These are phyloP conservation scores for Coniophora puteana DNA, from an alignment of 1,284 basidiomycete genomes.

Conservation along the genomic window DNA sequence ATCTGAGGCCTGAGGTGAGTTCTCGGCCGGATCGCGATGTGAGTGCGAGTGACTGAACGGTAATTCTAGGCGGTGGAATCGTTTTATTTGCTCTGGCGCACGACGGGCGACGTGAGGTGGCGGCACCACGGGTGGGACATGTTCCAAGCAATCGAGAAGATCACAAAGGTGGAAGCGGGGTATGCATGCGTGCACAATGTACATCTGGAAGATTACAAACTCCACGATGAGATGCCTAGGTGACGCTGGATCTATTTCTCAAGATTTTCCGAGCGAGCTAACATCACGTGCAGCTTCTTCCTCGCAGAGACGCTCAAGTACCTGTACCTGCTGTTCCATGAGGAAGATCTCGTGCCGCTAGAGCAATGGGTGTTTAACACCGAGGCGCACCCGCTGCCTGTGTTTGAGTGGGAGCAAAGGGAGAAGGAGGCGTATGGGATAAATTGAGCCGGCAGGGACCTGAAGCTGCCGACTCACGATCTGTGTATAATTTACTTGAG, in stretches of 20 bases:
- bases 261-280: neutral
- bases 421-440: slow-evolving; percentile 41
- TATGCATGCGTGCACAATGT: slow-evolving; percentile 57
- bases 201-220: slow-evolving; percentile 30
- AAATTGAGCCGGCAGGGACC: neutral
- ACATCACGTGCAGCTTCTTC: slow-evolving; percentile 48
- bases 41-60: neutral
- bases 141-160: slow-evolving; percentile 65
- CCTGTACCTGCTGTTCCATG: slow-evolving; percentile 58
- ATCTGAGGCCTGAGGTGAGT: slow-evolving; percentile 64
- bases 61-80: slow-evolving; percentile 58
- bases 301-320: slow-evolving; percentile 76
- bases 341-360: slow-evolving; percentile 58
- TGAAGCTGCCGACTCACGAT: too few relatives aligned
- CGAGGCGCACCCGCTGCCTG: slow-evolving; percentile 76
- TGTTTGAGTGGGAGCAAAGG: slow-evolving; percentile 61
- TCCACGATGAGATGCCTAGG: slow-evolving; percentile 68
- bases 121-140: slow-evolving; percentile 75
- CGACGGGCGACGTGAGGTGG: slow-evolving; percentile 67
- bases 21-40: neutral
- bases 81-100: slow-evolving; percentile 67
- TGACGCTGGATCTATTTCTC: slow-evolving; percentile 17
- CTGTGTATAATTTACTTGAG: slow-evolving; percentile 1
- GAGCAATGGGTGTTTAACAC: slow-evolving; percentile 85
- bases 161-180: slow-evolving; percentile 50